Percentiles rank a stretch among this genome's conserved stretches.
Conservation (phyloP, 2,329 filamentous ascomycete species). For the Chaetomiaceae sp. region DNA sequence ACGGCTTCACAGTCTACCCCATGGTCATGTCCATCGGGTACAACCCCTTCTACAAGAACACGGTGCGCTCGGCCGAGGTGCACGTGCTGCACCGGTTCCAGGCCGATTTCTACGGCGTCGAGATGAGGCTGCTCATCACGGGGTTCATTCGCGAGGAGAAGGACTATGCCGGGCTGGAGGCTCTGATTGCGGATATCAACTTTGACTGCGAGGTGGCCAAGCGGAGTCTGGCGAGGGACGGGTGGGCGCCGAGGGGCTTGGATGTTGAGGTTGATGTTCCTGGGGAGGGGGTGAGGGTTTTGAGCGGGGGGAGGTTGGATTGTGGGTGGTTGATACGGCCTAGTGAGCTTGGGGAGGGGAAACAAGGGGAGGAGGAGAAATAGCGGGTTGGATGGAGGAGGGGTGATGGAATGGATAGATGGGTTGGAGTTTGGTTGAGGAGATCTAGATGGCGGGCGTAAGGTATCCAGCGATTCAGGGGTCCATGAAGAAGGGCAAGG, state of each 20-base stretch:
- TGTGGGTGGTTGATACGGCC: constrained; percentile 38
- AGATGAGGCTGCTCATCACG: constrained; percentile 73
- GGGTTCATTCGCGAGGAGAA: constrained; percentile 87
- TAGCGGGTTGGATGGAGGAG: neutral
- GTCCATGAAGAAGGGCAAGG: neutral
- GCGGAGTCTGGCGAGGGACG: constrained; percentile 63
- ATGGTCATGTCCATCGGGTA: constrained; percentile 95
- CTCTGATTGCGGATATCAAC: constrained; percentile 81
- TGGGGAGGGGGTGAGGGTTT: neutral
- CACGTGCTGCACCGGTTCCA: constrained; percentile 77
- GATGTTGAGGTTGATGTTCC: constrained; percentile 24
- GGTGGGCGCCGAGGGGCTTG: constrained; percentile 49
- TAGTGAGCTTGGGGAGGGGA: constrained; percentile 1
- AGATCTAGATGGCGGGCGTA: neutral
- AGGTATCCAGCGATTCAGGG: neutral
- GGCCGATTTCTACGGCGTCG: constrained; percentile 78
- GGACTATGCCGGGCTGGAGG: constrained; percentile 81
- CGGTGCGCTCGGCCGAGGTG: constrained; percentile 78
- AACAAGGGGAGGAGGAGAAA: neutral
- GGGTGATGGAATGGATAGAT: neutral
- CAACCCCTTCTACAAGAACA: constrained; percentile 97
- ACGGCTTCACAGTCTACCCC: constrained; percentile 53
- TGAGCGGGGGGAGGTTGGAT: constrained; percentile 32
- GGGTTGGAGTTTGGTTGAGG: neutral
- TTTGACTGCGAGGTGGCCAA: constrained; percentile 81